Conservation (phyloP, 345 rosid genomes). For the Crucihimalaya himalaica region DNA sequence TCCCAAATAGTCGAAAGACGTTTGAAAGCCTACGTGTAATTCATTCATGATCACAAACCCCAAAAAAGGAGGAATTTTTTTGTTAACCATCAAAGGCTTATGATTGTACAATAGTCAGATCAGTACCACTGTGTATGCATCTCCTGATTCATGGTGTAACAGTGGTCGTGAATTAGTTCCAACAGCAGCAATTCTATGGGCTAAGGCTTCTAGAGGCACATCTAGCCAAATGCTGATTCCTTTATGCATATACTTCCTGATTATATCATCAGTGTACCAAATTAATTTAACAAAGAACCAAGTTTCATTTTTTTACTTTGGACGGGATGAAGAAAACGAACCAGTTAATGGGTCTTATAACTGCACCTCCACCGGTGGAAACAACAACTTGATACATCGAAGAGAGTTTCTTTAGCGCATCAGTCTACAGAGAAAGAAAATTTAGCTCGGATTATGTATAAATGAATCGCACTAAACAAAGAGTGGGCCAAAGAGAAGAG, state of each 20-base stretch:
- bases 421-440: conserved; percentile 53
- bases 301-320: background rate
- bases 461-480: background rate
- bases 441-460: background rate
- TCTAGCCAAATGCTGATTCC: conserved; percentile 94
- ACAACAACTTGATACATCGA: conserved; percentile 64
- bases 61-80: background rate
- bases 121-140: conserved; percentile 72
- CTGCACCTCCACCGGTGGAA: conserved; percentile 98
- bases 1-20: conserved; percentile 73
- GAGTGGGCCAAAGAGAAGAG: background rate
- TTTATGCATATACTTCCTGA: conserved; percentile 70
- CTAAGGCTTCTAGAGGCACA: conserved; percentile 94
- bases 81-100: background rate
- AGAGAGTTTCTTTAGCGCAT: conserved; percentile 63
- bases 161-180: conserved; percentile 91
- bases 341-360: conserved; percentile 80
- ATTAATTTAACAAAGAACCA: background rate
- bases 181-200: conserved; percentile 85
- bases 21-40: conserved; percentile 58
- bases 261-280: conserved; percentile 4
- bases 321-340: conserved; percentile 12
- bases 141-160: conserved; percentile 72
- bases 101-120: conserved; percentile 11
- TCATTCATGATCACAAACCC: conserved; percentile 3